phyloP scores from a whole-genome alignment of 495 filamentous ascomycete genomes.

The Aspergillus mulundensis region DNA sequence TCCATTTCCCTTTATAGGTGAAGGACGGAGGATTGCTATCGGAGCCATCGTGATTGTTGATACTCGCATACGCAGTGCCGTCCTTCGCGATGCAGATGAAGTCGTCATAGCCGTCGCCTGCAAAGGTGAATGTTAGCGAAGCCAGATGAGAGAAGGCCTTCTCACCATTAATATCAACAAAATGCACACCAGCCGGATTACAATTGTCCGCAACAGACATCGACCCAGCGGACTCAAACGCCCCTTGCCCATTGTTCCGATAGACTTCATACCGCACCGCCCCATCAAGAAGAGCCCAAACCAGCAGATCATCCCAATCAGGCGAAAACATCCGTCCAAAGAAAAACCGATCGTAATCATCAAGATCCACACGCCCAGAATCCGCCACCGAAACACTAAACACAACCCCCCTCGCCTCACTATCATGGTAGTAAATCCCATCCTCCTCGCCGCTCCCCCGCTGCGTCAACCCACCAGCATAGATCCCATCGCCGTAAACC shows the following conservation, averaged over 20 bases:
- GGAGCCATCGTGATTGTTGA: conserved; percentile 3
- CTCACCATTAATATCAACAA: conserved; percentile 30
- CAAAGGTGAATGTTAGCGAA: neutral
- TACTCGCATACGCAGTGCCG: conserved; percentile 1
- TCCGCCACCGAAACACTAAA: neutral
- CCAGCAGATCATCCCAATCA: neutral
- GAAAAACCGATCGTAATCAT: neutral
- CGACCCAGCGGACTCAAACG: neutral
- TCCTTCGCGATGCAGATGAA: conserved; percentile 12
- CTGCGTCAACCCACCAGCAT: neutral
- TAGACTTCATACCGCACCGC: too few relatives aligned
- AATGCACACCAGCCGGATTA: conserved; percentile 4
- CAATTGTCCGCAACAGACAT: neutral
- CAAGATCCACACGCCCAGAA: neutral
- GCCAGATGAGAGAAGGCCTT: neutral
- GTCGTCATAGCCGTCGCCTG: conserved; percentile 20
- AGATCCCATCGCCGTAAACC: neutral
- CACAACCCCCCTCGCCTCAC: neutral
- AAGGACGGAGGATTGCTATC: neutral
- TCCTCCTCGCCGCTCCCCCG: conserved; percentile 6
- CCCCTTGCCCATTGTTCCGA: neutral
- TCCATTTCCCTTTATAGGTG: neutral
- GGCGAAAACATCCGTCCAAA: neutral
- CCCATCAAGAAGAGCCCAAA: too few relatives aligned
- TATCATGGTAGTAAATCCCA: conserved; percentile 7